Base-by-base conservation (phyloP, 768 basidiomycete genomes). In the Lactifluus echinatus region DNA sequence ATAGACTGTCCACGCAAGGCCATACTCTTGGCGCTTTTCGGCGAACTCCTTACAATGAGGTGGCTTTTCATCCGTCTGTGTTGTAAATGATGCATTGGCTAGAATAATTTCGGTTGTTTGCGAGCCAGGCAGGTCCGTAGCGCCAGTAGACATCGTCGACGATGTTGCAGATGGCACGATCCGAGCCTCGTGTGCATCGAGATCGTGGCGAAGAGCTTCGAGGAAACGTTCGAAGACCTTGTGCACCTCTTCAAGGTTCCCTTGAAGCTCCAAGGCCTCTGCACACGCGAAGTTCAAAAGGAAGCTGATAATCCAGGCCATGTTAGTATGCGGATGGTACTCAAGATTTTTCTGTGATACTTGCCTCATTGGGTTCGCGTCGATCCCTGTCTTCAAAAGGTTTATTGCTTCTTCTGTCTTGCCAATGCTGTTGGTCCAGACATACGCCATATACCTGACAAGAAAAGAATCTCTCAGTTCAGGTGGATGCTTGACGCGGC, bases 211-310 rank as follows among this genome's bases (percentile, higher is more conserved):
- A 17, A 96, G 80, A 21, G 76, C 74, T 51, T 74, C 75, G 40
- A 95, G 74, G 69, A 97, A 84, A 60, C 78, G 80, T 42, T 85
- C 84, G 68, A 83, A 98, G 0, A 79, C 75, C 21, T 75, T 67
- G 65, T 92, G 89, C 36, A 88, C 86, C 40, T 85, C 85, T 0
- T 79, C 69, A 53, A 79, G 74, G 52, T 92, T 75, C 67, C 79
- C 84, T 71, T 73, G 79, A 66, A 67, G 72, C 74, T 87, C 89
- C 60, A 82, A 75, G 19, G 74, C 69, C 66, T 98, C 95, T 36
- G 84, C 84, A 60, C 87, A 87, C 5, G 93, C 88, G 69, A 92
- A 97, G 40, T 85, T 89, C n/a, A 99, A 76, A 4, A 96, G 77
- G 68, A 88, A 91, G 67, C 94, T 96, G 60, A 0, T 42, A 15